A percentile compares a stretch with the other conserved stretches of the same genome.
Conservation (phyloP, 352 stramenopile species). For the Globisporangium alternatum region DNA sequence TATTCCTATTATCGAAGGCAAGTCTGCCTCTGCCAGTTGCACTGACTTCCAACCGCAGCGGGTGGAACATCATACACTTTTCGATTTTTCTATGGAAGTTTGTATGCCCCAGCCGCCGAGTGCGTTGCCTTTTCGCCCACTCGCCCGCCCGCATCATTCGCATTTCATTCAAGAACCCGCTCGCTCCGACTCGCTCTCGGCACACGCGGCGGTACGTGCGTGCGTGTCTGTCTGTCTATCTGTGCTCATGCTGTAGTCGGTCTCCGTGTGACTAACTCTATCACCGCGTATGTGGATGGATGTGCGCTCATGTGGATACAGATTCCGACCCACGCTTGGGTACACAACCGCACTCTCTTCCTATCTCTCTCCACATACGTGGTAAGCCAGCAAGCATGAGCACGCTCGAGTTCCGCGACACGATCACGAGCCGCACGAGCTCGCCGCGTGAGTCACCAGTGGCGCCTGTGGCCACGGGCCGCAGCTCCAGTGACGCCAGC, state of each 20-base stretch:
- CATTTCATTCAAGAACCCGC: constrained; percentile 8
- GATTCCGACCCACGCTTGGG: constrained; percentile 2
- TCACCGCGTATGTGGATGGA: neutral
- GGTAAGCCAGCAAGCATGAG: constrained; percentile 7
- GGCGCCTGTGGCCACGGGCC: neutral
- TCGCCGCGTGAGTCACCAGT: neutral
- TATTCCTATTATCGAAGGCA: neutral
- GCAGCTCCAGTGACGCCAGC: constrained; percentile 11
- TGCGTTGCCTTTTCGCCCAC: neutral
- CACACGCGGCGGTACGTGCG: constrained; percentile 7
- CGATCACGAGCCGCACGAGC: constrained; percentile 4
- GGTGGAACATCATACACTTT: constrained; percentile 1
- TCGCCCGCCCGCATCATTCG: neutral
- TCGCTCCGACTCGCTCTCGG: neutral
- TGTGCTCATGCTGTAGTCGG: neutral
- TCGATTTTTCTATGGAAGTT: constrained; percentile 7
- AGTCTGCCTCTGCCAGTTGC: neutral
- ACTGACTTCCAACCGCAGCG: constrained; percentile 7
- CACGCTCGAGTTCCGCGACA: constrained; percentile 14
- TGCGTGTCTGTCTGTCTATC: neutral
- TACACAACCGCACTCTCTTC: constrained; percentile 1
- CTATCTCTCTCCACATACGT: neutral
- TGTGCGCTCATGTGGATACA: neutral
- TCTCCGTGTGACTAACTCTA: neutral
- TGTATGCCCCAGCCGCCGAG: neutral